phyloP scores from a whole-genome alignment of 1,284 basidiomycete species.

The Pterula multifida region DNA sequence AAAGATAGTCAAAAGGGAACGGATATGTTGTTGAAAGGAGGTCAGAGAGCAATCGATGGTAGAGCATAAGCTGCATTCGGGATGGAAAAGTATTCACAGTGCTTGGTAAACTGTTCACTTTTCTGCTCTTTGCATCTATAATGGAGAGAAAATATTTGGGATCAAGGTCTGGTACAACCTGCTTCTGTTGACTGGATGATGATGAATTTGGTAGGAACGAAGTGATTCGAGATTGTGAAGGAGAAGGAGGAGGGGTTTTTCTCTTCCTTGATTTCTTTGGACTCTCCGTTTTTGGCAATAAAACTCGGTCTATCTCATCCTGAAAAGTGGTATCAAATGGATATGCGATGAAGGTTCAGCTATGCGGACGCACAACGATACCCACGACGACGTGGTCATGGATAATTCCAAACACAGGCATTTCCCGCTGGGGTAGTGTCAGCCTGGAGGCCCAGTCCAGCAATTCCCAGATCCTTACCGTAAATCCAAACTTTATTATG shows the following conservation, averaged over 20 bases:
- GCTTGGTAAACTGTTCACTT: conserved; percentile 37
- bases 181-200: conserved; percentile 1
- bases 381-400: conserved; percentile 46
- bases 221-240: conserved; percentile 4
- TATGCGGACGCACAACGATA: conserved; percentile 46
- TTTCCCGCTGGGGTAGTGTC: conserved; percentile 41
- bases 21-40: conserved; percentile 29
- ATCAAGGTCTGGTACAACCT: conserved; percentile 11
- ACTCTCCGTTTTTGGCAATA: background rate
- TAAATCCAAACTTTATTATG: background rate
- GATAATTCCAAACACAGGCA: conserved; percentile 61
- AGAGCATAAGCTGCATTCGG: conserved; percentile 77
- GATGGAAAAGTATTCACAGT: conserved; percentile 53
- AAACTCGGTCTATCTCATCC: conserved; percentile 14
- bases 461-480: background rate
- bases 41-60: conserved; percentile 57
- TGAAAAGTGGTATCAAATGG: conserved; percentile 6
- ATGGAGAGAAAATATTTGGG: conserved; percentile 34
- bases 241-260: background rate
- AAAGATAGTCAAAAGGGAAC: conserved; percentile 45
- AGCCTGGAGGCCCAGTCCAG: background rate
- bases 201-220: conserved; percentile 15
- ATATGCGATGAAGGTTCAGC: too few species aligned
- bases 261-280: background rate
- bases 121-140: conserved; percentile 71